phyloP scores from a whole-genome alignment of 805 yeast species.

The Pichia cephalocereana region DNA sequence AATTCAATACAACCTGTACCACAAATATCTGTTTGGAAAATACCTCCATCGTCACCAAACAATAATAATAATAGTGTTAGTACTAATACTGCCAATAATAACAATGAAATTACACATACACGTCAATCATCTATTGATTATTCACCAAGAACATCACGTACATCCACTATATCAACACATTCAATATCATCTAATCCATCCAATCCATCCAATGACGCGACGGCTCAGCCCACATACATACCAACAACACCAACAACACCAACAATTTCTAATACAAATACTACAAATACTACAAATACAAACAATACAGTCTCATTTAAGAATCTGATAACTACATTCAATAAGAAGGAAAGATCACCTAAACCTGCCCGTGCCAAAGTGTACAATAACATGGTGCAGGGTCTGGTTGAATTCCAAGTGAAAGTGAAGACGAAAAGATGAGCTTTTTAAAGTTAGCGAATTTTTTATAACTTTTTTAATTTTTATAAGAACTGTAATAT shows the following conservation, averaged over 20 bases:
- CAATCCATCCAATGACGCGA: background rate
- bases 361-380: constrained; percentile 21
- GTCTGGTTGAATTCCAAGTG: constrained; percentile 26
- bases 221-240: background rate
- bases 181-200: background rate
- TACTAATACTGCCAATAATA: no score
- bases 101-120: no score
- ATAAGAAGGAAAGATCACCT: constrained; percentile 17
- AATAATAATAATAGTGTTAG: background rate
- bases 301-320: constrained; percentile 11
- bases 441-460: background rate
- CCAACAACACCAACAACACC: background rate
- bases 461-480: background rate
- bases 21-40: background rate
- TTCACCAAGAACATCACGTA: no score
- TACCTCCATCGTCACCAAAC: background rate
- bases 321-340: constrained; percentile 24
- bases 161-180: no score
- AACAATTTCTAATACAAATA: background rate
- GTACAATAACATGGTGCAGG: constrained; percentile 23
- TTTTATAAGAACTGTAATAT: no score
- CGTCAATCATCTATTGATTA: no score
- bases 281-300: background rate
- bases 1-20: background rate
- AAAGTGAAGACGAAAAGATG: constrained; percentile 7